Percentiles rank a stretch among this genome's conserved stretches.
phyloP scores from a whole-genome alignment of 2,329 filamentous ascomycete species.

The Fusarium sp. region DNA sequence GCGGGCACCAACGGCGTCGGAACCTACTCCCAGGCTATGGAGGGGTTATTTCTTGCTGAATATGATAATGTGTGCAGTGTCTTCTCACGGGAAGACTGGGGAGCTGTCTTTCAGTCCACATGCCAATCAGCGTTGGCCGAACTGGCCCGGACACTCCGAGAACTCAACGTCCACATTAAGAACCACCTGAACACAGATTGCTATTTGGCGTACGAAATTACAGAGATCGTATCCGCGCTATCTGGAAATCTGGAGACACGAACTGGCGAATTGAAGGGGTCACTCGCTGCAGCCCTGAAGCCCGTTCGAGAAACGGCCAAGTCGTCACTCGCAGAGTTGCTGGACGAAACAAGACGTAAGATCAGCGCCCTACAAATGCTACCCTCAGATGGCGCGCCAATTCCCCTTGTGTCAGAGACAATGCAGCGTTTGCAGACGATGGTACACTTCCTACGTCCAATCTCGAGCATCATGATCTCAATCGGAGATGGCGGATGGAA shows the following conservation, averaged over 20 bases:
- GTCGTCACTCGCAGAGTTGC: slow-evolving; percentile 80
- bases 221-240: slow-evolving; percentile 85
- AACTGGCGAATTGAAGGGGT: slow-evolving; percentile 85
- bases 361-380: slow-evolving; percentile 73
- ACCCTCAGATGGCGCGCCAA: slow-evolving; percentile 80
- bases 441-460: slow-evolving; percentile 84
- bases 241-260: slow-evolving; percentile 82
- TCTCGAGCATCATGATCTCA: slow-evolving; percentile 91
- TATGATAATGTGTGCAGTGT: slow-evolving; percentile 91
- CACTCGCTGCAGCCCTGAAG: slow-evolving; percentile 85
- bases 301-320: slow-evolving; percentile 94
- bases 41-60: slow-evolving; percentile 87
- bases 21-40: slow-evolving; percentile 87
- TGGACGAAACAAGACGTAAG: slow-evolving; percentile 83
- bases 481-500: slow-evolving; percentile 94
- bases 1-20: slow-evolving; percentile 91
- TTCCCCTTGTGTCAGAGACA: slow-evolving; percentile 82
- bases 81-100: slow-evolving; percentile 88
- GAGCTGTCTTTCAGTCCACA: slow-evolving; percentile 79
- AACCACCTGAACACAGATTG: slow-evolving; percentile 89
- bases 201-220: slow-evolving; percentile 93
- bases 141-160: slow-evolving; percentile 84
- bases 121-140: slow-evolving; percentile 83
- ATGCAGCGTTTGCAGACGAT: slow-evolving; percentile 89
- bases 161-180: slow-evolving; percentile 91